Base-by-base conservation (phyloP, 1,284 basidiomycete genomes). In the Leccinum griseonigrum region DNA sequence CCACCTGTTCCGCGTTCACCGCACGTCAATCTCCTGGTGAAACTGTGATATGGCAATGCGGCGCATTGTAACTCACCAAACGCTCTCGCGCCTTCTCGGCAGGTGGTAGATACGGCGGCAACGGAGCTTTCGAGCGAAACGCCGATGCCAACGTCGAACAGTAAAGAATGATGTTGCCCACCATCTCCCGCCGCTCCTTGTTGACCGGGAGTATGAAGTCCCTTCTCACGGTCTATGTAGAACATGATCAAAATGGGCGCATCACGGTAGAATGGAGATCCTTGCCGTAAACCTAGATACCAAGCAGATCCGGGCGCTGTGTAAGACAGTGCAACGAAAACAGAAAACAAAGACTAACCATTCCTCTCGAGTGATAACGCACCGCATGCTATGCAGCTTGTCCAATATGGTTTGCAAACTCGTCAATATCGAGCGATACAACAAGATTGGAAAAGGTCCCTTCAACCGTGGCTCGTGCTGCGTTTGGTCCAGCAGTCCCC, bases 101-200 rank as follows among this genome's bases (percentile, higher is more conserved):
- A 0, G 95, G 95, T 2, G 97, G 97, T 1, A 99, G 85, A 74
- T 96, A 98, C 0, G 97, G 95, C 0, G 97, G 95, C 31, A 99
- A 80, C 0, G 97, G 97, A 3, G 91, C 88, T 68, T 98, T 97
- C 32, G 96, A 82, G 31, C 89, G 82, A 74, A 98, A 95, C 0
- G 94, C 91, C 0, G 93, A 88, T 1, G 94, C 90, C 6, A 99
- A 81, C 0, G 88, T 88, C 32, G 94, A 94, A 74, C 98, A 94
- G 74, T 90, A 95, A 13, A 98, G 84, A 60, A 98, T 90, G 60
- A 98, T 90, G 74, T 95, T 97, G 38, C 95, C 95, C 53, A 88
- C 91, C 90, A 98, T 94, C 72, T 97, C 95, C 5, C 91, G 85
- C 22, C 95, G 83, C 68, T 96, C 88, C 66, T 79, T 83, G 71